Evolutionary conservation across 2,329 filamentous ascomycete species (phyloP).

Genomic region (Lachnellula hyalina): DNA sequence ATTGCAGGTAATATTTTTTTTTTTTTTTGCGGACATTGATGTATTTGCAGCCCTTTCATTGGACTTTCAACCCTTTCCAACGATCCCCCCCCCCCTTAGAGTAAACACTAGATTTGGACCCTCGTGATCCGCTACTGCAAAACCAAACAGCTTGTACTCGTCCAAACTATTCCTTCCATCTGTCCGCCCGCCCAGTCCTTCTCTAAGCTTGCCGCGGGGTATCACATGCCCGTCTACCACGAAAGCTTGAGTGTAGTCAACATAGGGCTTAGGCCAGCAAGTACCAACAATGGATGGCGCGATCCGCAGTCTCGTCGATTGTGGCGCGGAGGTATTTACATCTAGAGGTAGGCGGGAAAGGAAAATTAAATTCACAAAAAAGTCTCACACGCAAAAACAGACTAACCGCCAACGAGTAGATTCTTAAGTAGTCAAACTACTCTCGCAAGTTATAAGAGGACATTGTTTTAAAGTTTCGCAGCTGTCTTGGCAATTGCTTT

Average conservation of each 20-base stretch:
- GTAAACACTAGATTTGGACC: neutral
- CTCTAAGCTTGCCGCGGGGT: neutral
- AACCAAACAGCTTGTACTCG: neutral
- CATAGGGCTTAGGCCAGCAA: neutral
- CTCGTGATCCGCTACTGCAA: neutral
- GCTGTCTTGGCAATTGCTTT: no score
- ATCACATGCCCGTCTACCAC: neutral
- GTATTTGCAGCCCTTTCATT: no score
- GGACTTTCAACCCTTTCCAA: neutral
- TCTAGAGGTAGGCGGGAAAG: no score
- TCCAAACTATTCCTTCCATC: neutral
- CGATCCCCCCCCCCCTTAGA: neutral
- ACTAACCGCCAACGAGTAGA: no score
- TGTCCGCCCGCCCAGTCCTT: neutral
- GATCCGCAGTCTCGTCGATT: neutral
- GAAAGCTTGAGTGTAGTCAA: neutral
- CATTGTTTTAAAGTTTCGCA: no score
- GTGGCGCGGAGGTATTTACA: neutral
- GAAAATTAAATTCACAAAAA: no score
- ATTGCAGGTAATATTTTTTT: no score
- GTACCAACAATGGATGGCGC: neutral
- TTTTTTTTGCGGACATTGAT: no score
- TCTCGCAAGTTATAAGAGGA: no score
- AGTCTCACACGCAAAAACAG: no score
- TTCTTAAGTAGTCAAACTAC: no score